A percentile compares a stretch with the other conserved stretches of the same genome.
phyloP scores from a whole-genome alignment of 768 basidiomycete species.

The Leucosporidium yakuticum region DNA sequence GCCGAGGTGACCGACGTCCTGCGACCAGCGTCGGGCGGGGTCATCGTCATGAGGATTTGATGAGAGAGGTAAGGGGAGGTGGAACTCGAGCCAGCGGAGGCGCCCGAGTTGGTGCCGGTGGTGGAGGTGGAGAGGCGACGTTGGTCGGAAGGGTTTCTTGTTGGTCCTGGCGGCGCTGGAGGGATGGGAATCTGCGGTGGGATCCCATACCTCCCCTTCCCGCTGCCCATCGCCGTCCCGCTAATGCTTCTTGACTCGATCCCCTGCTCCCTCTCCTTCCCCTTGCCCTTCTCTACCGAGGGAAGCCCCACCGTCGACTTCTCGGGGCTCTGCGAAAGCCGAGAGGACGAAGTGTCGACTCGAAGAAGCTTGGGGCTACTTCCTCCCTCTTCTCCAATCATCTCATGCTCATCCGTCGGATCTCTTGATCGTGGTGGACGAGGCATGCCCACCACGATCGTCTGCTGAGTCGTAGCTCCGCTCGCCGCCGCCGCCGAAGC shows the following conservation, averaged over 20 bases:
- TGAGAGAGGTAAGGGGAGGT: not conserved
- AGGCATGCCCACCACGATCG: slow-evolving; percentile 1
- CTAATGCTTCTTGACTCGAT: not conserved
- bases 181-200: slow-evolving; percentile 6
- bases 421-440: not conserved
- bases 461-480: not conserved
- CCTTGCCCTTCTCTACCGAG: not conserved
- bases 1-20: not conserved
- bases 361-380: too few species aligned
- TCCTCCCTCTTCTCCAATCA: too few species aligned
- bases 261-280: not conserved
- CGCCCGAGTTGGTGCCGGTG: too few species aligned
- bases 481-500: not conserved
- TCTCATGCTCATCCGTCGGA: not conserved
- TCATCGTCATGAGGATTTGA: not conserved
- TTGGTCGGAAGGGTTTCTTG: too few species aligned
- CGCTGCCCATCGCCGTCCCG: not conserved
- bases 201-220: not conserved
- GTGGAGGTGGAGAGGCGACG: too few species aligned
- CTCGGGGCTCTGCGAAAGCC: not conserved
- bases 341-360: too few species aligned
- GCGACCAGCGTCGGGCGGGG: not conserved
- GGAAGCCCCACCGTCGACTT: not conserved
- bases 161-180: too few species aligned
- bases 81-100: too few species aligned